Evolutionary conservation across 1,284 basidiomycete species (phyloP), one percentile per base, ranked within the genome.

Genomic region (Fomitiporia mediterranea): DNA sequence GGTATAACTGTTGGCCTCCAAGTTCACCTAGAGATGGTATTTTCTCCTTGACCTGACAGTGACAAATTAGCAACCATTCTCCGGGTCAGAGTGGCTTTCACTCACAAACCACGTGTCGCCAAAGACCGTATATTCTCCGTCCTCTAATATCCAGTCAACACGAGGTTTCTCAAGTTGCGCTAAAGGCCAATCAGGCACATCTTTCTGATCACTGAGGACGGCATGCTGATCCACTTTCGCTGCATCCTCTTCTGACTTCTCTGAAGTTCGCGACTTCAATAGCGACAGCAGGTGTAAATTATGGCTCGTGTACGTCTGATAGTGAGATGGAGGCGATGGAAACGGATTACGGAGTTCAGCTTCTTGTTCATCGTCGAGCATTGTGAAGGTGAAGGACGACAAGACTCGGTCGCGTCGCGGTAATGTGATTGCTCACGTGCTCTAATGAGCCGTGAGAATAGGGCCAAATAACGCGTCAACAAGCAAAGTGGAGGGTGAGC

Each of bases 21-120:
- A 78, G 65, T 60, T 89, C 86, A 54, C 77, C 84, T 23, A 91
- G 68, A 2, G 86, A 87, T 1, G 84, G 83, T 40, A 89, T 85
- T 9, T 74, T 82, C 64, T 89, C 87, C 66, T 89, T 89, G 58
- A 89, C 78, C 86, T 90, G 40, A 58, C 39, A 35, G 28, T 35
- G 37, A 30, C 49, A 58, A 21, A 30, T 3, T 8, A 28, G 25
- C 11, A 37, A 42, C 28, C 9, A n/a, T 25, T 28, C 47, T 9
- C 40, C 25, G 34, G 6, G n/a, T 34, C 3, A 28, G 6, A 32
- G 17, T 5, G 9, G 30, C n/a, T 13, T 32, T 17, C 13, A 50
- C 80, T 63, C 68, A 90, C 87, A 83, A 83, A 82, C 88, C 88
- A 90, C 63, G 77, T 77, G 66, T 90, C 87, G n/a, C 86, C 88